Evolutionary conservation across 31 red algal genomes (phyloP).

Genomic region (Endocladia muricata): DNA sequence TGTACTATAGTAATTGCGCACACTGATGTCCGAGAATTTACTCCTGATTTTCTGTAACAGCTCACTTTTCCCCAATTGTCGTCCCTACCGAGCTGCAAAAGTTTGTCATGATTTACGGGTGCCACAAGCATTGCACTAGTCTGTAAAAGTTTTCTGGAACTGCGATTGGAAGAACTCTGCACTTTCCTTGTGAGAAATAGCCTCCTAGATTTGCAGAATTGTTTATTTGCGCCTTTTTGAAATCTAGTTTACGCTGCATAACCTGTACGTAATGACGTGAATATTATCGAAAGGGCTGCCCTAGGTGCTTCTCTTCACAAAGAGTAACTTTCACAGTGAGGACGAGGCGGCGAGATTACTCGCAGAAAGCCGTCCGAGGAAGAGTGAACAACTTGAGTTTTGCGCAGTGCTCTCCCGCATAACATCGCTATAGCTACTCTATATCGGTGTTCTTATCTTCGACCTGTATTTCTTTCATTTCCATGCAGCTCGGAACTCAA

Average conservation of each 20-base stretch:
- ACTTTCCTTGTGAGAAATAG: conserved; percentile 9
- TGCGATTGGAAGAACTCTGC: conserved; percentile 3
- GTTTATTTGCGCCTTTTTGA: not conserved
- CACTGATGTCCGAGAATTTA: no score
- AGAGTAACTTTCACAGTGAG: not conserved
- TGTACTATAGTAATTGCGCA: no score
- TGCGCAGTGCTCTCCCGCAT: not conserved
- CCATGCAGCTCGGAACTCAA: not conserved
- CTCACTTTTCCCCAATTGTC: no score
- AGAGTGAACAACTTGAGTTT: not conserved
- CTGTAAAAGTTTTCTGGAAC: no score
- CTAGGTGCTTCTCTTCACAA: not conserved
- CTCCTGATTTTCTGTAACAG: no score
- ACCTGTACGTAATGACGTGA: not conserved
- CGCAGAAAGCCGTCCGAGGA: conserved; percentile 4
- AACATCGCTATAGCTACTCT: not conserved
- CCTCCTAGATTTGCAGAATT: not conserved
- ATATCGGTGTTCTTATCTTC: not conserved
- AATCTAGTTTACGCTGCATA: not conserved
- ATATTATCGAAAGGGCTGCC: not conserved
- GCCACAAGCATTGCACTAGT: no score
- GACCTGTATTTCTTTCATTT: conserved; percentile 1
- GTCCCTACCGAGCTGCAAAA: no score
- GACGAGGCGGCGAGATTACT: conserved; percentile 12
- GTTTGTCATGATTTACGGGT: no score